Evolutionary conservation across 352 stramenopile genomes (phyloP), one percentile per base, ranked within the genome.

Genomic region (Phytophthora macrochlamydospora): DNA sequence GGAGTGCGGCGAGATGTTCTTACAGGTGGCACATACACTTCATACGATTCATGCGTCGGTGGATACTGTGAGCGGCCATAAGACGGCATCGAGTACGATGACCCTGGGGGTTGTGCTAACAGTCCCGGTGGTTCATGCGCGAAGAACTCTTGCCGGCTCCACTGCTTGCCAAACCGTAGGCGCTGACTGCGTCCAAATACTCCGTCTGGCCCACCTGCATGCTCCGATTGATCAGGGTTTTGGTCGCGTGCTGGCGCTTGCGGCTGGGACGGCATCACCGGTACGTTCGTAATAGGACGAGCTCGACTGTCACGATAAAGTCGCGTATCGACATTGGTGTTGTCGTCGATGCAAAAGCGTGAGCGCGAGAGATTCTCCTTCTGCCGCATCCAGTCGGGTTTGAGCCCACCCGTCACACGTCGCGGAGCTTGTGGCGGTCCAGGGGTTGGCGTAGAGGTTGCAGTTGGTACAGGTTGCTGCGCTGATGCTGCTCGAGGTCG

Each of bases 341-440:
- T 78, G 52, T 81, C 82, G 9, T 74, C 68, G 46, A 87, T 79
- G 31, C 71, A 89, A 66, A 93, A 91, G 37, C 85, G 83, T 59
- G 85, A 83, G 40, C 72, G 77, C 18, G 71, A 78, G 6, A 91
- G 64, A 7, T 74, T 77, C 53, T 93, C 85, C 35, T 83, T 85
- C 13, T 84, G 72, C 13, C 74, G 71, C 69, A 93, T 85, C 79
- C 80, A 92, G 57, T 93, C 83, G 5, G 85, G 85, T 51, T 91
- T 92, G 30, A 93, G 58, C 56, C 71, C 83, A 38, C 64, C 64
- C 3, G 44, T 66, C 37, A 62, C 58, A 56, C 56, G 56, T 55
- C 74, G 74, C 44, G 57, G 32, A 48, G 55, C 45, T 58, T 61
- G 18, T 7, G 52, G 35, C 29, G 69, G 18, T 24, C 18, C 48